Evolutionary conservation across 345 rosid genomes (phyloP).

Genomic region (Salix purpurea): DNA sequence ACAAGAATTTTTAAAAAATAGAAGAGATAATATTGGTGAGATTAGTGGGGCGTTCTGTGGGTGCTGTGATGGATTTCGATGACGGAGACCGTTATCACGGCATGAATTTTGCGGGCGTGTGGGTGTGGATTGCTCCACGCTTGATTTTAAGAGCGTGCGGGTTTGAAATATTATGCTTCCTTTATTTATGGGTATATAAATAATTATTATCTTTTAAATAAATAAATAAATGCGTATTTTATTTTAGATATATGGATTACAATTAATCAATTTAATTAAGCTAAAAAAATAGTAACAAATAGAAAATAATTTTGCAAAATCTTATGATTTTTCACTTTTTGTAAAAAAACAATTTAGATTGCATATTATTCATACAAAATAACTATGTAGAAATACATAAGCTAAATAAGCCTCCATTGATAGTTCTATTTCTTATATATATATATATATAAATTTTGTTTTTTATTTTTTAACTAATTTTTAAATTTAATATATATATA

Average conservation of each 20-base stretch:
- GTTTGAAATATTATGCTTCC: not conserved
- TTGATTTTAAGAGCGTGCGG: conserved; percentile 8
- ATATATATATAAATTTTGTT: no score
- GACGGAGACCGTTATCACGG: conserved; percentile 19
- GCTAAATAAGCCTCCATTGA: no score
- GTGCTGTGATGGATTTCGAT: no score
- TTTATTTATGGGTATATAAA: not conserved
- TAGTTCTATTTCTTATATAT: no score
- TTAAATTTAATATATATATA: no score
- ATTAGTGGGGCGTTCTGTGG: no score
- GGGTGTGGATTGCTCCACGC: conserved; percentile 2
- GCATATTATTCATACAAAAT: no score
- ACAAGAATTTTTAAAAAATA: not conserved
- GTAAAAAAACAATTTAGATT: not conserved
- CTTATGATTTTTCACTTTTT: not conserved
- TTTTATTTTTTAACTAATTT: no score
- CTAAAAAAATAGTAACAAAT: not conserved
- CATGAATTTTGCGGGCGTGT: not conserved
- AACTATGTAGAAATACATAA: no score
- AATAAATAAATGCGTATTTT: no score
- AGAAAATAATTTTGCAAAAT: no score
- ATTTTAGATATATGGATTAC: not conserved
- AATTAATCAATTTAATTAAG: not conserved
- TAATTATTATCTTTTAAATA: not conserved
- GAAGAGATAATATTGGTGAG: no score